These are phyloP conservation scores for Sanguinoderma infundibulare DNA, from an alignment of 1,284 basidiomycete genomes.

Conservation along the genomic window DNA sequence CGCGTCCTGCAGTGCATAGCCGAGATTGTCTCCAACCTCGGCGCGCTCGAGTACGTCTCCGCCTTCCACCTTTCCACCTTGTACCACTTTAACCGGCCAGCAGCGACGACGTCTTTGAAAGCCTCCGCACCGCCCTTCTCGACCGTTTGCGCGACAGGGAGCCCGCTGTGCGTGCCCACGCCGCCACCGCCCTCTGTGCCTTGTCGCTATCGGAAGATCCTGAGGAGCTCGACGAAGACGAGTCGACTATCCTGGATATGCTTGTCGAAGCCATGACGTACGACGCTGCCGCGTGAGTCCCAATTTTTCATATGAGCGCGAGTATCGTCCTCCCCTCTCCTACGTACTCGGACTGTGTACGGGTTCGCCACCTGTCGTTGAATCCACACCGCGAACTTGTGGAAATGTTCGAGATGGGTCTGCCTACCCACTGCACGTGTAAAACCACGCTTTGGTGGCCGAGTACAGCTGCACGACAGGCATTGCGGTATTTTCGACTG, in stretches of 20 bases:
- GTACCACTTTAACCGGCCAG: neutral
- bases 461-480: too few relatives aligned
- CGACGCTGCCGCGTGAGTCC: conserved; percentile 80
- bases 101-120: conserved; percentile 83
- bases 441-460: too few relatives aligned
- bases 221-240: conserved; percentile 67
- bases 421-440: too few relatives aligned
- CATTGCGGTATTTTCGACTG: too few relatives aligned
- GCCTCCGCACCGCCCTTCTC: conserved; percentile 73
- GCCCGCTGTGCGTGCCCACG: conserved; percentile 80
- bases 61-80: neutral
- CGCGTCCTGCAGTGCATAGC: conserved; percentile 82
- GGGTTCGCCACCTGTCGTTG: too few relatives aligned
- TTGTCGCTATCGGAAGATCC: conserved; percentile 80
- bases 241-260: conserved; percentile 68
- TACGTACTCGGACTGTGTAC: neutral
- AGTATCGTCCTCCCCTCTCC: neutral
- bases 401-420: too few relatives aligned
- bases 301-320: too few relatives aligned
- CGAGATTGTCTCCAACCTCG: conserved; percentile 80
- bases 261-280: conserved; percentile 76
- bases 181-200: conserved; percentile 85
- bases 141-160: conserved; percentile 90
- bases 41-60: conserved; percentile 80
- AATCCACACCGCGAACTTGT: too few relatives aligned